Evolutionary conservation across 148 eudicot species (phyloP).

Genomic region (Spergularia marina): DNA sequence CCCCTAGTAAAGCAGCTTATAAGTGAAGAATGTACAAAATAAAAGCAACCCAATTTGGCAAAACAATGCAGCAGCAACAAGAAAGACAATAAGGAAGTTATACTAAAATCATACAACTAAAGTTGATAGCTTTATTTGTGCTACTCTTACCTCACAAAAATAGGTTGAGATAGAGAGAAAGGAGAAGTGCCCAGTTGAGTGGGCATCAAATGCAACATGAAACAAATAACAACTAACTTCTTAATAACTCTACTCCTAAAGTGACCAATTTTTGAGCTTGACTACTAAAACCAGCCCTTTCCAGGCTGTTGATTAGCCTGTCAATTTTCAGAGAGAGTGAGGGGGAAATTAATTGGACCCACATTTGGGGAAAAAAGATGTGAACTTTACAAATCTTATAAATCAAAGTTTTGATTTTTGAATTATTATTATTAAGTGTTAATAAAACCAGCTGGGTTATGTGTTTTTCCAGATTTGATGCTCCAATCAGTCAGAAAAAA

Average conservation of each 20-base stretch:
- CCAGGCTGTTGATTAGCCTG: slow-evolving; percentile 92
- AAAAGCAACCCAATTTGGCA: slow-evolving; percentile 18
- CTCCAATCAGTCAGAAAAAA: not conserved
- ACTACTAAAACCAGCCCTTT: slow-evolving; percentile 53
- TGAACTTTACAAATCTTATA: slow-evolving; percentile 21
- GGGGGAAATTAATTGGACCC: slow-evolving; percentile 35
- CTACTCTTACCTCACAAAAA: slow-evolving; percentile 33
- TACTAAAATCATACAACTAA: slow-evolving; percentile 3
- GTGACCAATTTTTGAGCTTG: slow-evolving; percentile 34
- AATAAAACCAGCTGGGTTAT: slow-evolving; percentile 24
- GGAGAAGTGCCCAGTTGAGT: slow-evolving; percentile 27
- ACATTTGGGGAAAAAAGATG: slow-evolving; percentile 22
- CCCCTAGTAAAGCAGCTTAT: slow-evolving; percentile 6
- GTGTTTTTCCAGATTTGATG: slow-evolving; percentile 22
- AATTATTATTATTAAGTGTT: not conserved
- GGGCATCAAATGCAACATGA: slow-evolving; percentile 33
- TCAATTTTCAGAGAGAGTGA: slow-evolving; percentile 30
- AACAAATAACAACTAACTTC: slow-evolving; percentile 29
- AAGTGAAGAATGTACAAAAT: not conserved
- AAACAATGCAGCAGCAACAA: slow-evolving; percentile 20
- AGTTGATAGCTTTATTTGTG: slow-evolving; percentile 26
- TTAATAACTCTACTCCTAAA: slow-evolving; percentile 23
- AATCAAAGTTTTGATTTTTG: not conserved
- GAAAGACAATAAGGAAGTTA: not conserved
- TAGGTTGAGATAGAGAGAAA: not conserved